Conservation (phyloP, 805 yeast genomes). For the Saccharomycopsis javanensis region DNA sequence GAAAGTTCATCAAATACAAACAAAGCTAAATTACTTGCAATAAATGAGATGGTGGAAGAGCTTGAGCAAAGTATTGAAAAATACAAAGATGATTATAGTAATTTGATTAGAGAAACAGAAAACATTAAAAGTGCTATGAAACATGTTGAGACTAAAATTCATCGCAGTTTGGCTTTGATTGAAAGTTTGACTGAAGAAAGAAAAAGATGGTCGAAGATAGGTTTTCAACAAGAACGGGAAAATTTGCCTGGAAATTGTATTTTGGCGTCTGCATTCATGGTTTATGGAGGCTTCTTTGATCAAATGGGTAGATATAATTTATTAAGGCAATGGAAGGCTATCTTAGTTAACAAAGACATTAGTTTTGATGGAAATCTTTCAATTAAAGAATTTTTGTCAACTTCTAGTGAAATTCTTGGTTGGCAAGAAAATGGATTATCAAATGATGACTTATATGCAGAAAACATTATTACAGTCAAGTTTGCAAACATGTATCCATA, state of each 20-base stretch:
- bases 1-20: constrained; percentile 55
- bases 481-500: constrained; percentile 36
- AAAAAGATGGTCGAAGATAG: constrained; percentile 55
- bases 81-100: constrained; percentile 61
- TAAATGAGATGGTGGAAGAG: constrained; percentile 73
- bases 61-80: constrained; percentile 56
- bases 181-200: constrained; percentile 59
- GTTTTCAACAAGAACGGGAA: constrained; percentile 38
- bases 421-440: constrained; percentile 51
- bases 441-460: constrained; percentile 50
- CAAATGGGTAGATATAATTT: constrained; percentile 35
- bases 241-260: constrained; percentile 56
- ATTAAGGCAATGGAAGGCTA: constrained; percentile 28
- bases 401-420: constrained; percentile 30
- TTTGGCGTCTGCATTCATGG: constrained; percentile 49
- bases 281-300: constrained; percentile 52
- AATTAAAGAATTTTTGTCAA: constrained; percentile 31
- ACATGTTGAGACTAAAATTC: constrained; percentile 48
- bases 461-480: constrained; percentile 50
- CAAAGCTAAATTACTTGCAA: constrained; percentile 59
- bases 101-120: constrained; percentile 71
- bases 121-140: constrained; percentile 61
- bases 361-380: constrained; percentile 29
- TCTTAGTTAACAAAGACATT: constrained; percentile 31
- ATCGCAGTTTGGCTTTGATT: constrained; percentile 51